Conservation (phyloP, 352 stramenopile genomes). For the Pythium myriotylum region DNA sequence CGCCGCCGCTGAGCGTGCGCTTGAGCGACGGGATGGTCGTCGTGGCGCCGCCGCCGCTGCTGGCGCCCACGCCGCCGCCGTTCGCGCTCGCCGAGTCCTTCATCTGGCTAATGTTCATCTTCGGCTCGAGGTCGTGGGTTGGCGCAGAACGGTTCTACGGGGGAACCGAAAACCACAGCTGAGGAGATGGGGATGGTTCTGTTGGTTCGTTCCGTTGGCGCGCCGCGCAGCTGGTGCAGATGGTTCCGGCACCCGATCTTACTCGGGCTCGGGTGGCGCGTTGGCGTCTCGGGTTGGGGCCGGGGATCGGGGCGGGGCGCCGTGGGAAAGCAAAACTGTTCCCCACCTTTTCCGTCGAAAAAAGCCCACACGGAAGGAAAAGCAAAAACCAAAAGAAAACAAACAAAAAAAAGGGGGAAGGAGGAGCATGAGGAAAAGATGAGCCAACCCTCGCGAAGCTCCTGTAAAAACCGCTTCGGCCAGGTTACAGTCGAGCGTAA, state of each 20-base stretch:
- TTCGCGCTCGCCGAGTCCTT: slow-evolving; percentile 47
- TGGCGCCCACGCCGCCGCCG: slow-evolving; percentile 45
- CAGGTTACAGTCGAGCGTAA: background rate
- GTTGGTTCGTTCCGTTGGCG: slow-evolving; percentile 8
- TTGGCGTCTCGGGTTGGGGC: too few species aligned
- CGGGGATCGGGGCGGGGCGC: too few species aligned
- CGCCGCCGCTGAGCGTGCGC: slow-evolving; percentile 78
- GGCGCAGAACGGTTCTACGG: too few species aligned
- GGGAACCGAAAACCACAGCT: background rate
- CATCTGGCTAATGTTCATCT: slow-evolving; percentile 78
- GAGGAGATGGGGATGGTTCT: background rate
- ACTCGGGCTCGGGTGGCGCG: slow-evolving; percentile 13
- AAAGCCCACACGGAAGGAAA: too few species aligned
- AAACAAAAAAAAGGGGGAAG: slow-evolving; percentile 21
- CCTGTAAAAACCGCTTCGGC: slow-evolving; percentile 11
- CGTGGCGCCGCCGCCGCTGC: slow-evolving; percentile 43
- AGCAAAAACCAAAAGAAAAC: slow-evolving; percentile 1
- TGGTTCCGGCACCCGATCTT: slow-evolving; percentile 22
- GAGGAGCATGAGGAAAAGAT: slow-evolving; percentile 5
- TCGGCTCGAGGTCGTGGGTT: too few species aligned
- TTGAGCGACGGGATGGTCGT: slow-evolving; percentile 85
- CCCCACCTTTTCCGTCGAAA: slow-evolving; percentile 36
- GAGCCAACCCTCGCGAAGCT: background rate
- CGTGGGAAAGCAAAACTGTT: slow-evolving; percentile 33
- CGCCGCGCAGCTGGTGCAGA: slow-evolving; percentile 6